Conservation (phyloP, 2,329 filamentous ascomycete species). For the Truncatella angustata region DNA sequence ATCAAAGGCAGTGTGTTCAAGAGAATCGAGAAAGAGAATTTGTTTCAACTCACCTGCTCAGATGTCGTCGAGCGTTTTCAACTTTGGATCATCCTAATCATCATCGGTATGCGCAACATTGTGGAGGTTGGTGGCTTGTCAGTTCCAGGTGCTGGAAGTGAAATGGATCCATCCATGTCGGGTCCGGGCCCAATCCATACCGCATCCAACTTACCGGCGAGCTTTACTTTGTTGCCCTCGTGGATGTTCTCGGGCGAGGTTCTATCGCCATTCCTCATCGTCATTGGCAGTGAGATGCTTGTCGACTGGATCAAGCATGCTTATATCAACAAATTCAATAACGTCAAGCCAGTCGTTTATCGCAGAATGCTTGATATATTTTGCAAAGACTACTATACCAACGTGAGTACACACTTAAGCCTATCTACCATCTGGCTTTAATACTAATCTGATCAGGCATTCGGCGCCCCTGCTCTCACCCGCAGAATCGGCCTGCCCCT, state of each 20-base stretch:
- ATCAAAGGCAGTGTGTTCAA: constrained; percentile 99
- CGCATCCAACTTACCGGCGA: constrained; percentile 79
- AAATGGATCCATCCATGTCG: constrained; percentile 44
- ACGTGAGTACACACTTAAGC: constrained; percentile 55
- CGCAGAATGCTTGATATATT: constrained; percentile 87
- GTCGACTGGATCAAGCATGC: constrained; percentile 97
- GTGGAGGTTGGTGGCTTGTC: constrained; percentile 90
- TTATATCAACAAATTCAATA: constrained; percentile 98
- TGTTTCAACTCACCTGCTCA: constrained; percentile 94
- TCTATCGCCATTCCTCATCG: constrained; percentile 87
- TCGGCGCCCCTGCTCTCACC: constrained; percentile 85
- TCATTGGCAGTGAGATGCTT: constrained; percentile 92
- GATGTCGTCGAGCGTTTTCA: constrained; percentile 97
- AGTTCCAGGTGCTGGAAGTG: constrained; percentile 52
- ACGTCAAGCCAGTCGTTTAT: constrained; percentile 88
- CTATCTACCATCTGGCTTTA: background rate
- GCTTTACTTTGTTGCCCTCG: constrained; percentile 84
- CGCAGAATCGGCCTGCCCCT: constrained; percentile 87
- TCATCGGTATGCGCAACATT: constrained; percentile 93
- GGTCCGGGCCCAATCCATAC: constrained; percentile 61
- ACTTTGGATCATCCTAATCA: constrained; percentile 93
- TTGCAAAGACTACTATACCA: constrained; percentile 97
- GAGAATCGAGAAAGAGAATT: constrained; percentile 95
- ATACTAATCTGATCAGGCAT: constrained; percentile 57
- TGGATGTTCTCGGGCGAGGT: constrained; percentile 80